These are phyloP conservation scores for Edaphochlamys debaryana DNA, from an alignment of 139 green algal genomes.

Conservation along the genomic window DNA sequence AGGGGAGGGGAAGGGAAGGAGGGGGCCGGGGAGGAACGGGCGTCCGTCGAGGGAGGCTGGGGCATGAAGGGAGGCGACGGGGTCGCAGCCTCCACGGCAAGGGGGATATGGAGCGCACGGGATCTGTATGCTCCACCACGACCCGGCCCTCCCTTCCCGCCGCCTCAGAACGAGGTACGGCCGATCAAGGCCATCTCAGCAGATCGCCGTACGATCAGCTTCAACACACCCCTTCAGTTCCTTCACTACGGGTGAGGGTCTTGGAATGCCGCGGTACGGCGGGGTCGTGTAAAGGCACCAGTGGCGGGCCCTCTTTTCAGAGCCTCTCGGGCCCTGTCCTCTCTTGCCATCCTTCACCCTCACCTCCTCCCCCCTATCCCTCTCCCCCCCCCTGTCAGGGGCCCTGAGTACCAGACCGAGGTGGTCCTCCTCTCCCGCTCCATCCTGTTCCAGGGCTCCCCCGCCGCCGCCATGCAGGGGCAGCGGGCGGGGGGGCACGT, in stretches of 20 bases:
- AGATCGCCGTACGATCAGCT: constrained; percentile 39
- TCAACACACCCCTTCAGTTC: constrained; percentile 6
- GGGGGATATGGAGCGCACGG: no score
- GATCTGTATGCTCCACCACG: no score
- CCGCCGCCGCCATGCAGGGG: neutral
- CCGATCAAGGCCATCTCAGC: constrained; percentile 32
- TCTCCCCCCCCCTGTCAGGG: constrained; percentile 52
- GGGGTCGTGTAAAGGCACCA: neutral
- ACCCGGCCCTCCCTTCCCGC: no score
- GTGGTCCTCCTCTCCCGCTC: constrained; percentile 59
- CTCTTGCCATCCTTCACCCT: neutral
- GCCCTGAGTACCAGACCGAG: constrained; percentile 64
- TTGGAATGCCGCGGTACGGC: no score
- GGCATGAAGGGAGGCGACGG: no score
- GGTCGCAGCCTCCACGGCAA: no score
- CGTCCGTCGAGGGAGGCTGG: neutral
- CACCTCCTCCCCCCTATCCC: no score
- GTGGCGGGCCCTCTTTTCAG: neutral
- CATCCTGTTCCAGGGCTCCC: constrained; percentile 46
- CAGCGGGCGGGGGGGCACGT: constrained; percentile 24
- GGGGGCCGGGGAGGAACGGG: no score
- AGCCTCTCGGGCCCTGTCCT: neutral
- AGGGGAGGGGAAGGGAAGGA: no score
- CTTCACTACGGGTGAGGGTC: neutral
- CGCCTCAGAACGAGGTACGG: constrained; percentile 62